Conservation (phyloP, 305 asterid species). For the Solanum hybrid region DNA sequence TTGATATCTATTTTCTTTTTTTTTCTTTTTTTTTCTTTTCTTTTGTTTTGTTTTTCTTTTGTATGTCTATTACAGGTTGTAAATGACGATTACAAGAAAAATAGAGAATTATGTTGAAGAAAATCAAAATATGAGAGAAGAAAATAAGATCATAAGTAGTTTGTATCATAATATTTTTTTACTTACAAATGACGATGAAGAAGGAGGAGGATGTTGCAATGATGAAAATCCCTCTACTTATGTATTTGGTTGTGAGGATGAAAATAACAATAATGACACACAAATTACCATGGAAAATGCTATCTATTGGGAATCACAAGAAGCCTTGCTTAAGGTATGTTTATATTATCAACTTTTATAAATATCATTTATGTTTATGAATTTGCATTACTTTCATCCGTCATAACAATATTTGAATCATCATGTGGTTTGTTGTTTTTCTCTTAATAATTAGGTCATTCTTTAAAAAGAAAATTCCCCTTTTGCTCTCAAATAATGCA, state of each 20-base stretch:
- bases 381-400: not conserved
- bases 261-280: not conserved
- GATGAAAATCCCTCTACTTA: not conserved
- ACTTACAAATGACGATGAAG: not conserved
- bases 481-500: not conserved
- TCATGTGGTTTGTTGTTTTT: not conserved
- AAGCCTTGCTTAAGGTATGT: constrained; percentile 40
- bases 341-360: not conserved
- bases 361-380: not conserved
- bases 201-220: not conserved
- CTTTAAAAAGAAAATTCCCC: not conserved
- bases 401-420: not conserved
- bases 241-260: not conserved
- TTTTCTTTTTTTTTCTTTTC: no score
- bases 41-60: not conserved
- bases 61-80: not conserved
- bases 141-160: not conserved
- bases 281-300: constrained; percentile 10
- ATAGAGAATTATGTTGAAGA: not conserved
- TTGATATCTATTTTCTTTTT: not conserved
- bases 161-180: not conserved
- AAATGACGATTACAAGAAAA: not conserved
- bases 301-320: constrained; percentile 42
- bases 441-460: not conserved
- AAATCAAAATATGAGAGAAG: constrained; percentile 3